Evolutionary conservation across 2,329 filamentous ascomycete species (phyloP).

Genomic region (Diaporthe sp.): DNA sequence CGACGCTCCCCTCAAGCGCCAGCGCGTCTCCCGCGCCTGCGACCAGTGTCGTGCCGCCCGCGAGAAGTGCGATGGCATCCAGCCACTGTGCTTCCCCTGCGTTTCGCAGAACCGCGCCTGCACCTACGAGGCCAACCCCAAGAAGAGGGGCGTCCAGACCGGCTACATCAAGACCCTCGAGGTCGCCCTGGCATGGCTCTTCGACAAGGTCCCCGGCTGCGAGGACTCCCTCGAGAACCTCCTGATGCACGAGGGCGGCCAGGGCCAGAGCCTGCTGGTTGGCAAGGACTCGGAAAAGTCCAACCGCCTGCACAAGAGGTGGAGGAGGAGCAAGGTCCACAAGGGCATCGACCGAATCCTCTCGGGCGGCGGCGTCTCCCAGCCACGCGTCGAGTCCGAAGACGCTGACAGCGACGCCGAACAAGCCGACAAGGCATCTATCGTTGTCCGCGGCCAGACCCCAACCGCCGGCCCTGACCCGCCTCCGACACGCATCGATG

Average conservation of each 20-base stretch:
- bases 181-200: slow-evolving; percentile 75
- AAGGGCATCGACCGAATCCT: slow-evolving; percentile 74
- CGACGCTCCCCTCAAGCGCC: slow-evolving; percentile 65
- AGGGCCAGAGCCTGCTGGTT: slow-evolving; percentile 61
- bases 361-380: slow-evolving; percentile 58
- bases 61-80: slow-evolving; percentile 80
- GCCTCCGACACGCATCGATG: slow-evolving; percentile 6
- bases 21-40: slow-evolving; percentile 77
- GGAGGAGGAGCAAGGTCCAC: slow-evolving; percentile 74
- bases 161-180: slow-evolving; percentile 84
- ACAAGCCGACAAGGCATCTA: slow-evolving; percentile 29
- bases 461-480: neutral
- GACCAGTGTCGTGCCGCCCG: slow-evolving; percentile 77
- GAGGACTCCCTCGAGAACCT: slow-evolving; percentile 71
- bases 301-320: slow-evolving; percentile 72
- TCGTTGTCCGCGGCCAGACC: neutral
- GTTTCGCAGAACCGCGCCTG: slow-evolving; percentile 73
- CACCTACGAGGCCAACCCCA: slow-evolving; percentile 79
- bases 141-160: slow-evolving; percentile 84
- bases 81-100: slow-evolving; percentile 78
- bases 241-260: slow-evolving; percentile 61
- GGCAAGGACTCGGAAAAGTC: slow-evolving; percentile 66
- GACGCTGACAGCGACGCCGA: slow-evolving; percentile 50
- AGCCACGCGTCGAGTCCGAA: slow-evolving; percentile 51
- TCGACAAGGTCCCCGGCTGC: slow-evolving; percentile 71